Percentiles rank a stretch among this genome's conserved stretches.
phyloP scores from a whole-genome alignment of 768 basidiomycete genomes.

The Lentinula raphanica region DNA sequence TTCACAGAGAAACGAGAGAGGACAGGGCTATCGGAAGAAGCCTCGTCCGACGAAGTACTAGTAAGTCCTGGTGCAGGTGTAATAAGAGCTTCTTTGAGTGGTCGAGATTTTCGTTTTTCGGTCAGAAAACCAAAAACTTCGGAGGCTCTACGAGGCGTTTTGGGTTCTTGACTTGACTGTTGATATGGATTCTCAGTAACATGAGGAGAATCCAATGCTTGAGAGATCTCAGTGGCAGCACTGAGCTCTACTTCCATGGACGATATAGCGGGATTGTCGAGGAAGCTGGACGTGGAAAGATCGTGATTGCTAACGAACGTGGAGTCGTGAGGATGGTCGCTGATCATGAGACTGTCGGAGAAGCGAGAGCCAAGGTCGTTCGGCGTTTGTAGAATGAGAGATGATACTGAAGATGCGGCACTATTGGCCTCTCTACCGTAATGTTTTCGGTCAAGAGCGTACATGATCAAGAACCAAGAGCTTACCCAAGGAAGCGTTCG shows the following conservation, averaged over 20 bases:
- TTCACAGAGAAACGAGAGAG: conserved; percentile 15
- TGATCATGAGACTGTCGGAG: conserved; percentile 24
- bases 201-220: conserved; percentile 26
- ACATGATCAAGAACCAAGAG: background rate
- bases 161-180: conserved; percentile 23
- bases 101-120: conserved; percentile 33
- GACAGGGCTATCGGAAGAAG: conserved; percentile 11
- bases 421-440: conserved; percentile 39
- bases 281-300: conserved; percentile 28
- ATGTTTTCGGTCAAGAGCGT: background rate
- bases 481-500: conserved; percentile 66
- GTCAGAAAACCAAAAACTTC: conserved; percentile 73
- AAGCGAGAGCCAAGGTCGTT: conserved; percentile 36
- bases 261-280: conserved; percentile 50
- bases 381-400: conserved; percentile 49
- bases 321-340: conserved; percentile 26
- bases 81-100: conserved; percentile 27
- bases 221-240: conserved; percentile 32
- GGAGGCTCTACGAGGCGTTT: conserved; percentile 63
- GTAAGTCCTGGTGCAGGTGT: conserved; percentile 33
- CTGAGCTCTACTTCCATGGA: conserved; percentile 77
- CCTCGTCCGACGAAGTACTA: conserved; percentile 33
- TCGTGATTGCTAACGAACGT: conserved; percentile 45
- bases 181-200: background rate
- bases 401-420: conserved; percentile 40